Evolutionary conservation across 495 filamentous ascomycete species (phyloP), one percentile per base, ranked within the genome.

Genomic region (Aspergillus indologenus): DNA sequence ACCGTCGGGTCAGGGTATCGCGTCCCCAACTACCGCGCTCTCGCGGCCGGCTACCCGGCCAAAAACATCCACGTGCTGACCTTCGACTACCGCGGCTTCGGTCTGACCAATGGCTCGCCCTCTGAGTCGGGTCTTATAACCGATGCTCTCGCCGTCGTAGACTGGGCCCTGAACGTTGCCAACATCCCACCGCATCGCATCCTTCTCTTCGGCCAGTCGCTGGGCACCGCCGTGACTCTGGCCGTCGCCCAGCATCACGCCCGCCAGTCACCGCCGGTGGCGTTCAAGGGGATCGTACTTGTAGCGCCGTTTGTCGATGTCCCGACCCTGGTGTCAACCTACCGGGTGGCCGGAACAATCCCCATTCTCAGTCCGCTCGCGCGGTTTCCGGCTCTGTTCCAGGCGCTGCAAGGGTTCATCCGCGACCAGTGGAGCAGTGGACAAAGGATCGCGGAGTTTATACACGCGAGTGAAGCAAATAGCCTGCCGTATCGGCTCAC

Each of bases 81-180:
- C 17, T 79, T 92, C 57, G 89, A 92, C 74, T 93, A 93, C 69
- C 85, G 91, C 19, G 90, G 90, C 26, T 94, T 88, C 66, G 90
- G 90, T 18, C 79, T 78, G 47, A 90, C 85, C 47, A 84, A 79
- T 5, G 90, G 91, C 18, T 72, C 70, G 6, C 90, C 90, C 14
- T 87, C 87, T 0, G 90, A 94, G 67, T 56, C 65, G 1, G 91
- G 91, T 0, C 76, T 94, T 21, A 84, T 89, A 49, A 72, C 76
- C 3, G 90, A 96, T 67, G 89, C 86, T 23, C 70, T 83, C 7
- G 70, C 87, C 0, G 76, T 85, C 3, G 76, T 89, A 1, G 69
- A 85, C 50, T 92, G 86, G 86, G 87, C 88, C 1, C 76, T 88
- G 58, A 68, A 84, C 34, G 72, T 82, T 1, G 84, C 85, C 18